Percentiles rank a stretch among this genome's conserved stretches.
Evolutionary conservation across 306 rosid species (phyloP).

Genomic region (Leucaena leucocephala): DNA sequence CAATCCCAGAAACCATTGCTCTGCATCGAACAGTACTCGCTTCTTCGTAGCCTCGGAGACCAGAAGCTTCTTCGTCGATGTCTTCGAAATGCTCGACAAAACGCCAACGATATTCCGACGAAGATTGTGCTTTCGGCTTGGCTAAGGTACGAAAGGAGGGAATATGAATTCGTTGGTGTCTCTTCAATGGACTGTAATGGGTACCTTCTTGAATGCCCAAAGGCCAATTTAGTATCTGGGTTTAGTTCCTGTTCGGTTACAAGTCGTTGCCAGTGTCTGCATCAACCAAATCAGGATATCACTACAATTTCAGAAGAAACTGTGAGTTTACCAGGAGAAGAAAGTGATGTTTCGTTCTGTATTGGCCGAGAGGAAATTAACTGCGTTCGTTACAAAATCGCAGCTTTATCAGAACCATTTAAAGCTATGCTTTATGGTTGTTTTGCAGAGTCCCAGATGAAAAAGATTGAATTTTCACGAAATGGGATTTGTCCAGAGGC

Average conservation of each 20-base stretch:
- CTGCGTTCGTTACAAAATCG: conserved; percentile 61
- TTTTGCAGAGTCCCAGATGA: conserved; percentile 61
- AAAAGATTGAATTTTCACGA: conserved; percentile 61
- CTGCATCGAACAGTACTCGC: conserved; percentile 61
- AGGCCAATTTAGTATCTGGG: conserved; percentile 62
- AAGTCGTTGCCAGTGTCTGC: conserved; percentile 55
- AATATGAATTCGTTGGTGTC: conserved; percentile 69
- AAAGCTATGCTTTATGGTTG: conserved; percentile 74
- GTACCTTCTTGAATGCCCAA: conserved; percentile 69
- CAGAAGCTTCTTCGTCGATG: conserved; percentile 70
- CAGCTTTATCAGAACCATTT: conserved; percentile 65
- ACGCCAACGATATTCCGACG: conserved; percentile 62
- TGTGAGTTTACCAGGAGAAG: conserved; percentile 41
- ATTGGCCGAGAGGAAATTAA: conserved; percentile 59
- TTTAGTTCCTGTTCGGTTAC: conserved; percentile 42
- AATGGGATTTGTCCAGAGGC: conserved; percentile 65
- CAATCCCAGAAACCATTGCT: conserved; percentile 50
- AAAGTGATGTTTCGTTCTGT: conserved; percentile 61
- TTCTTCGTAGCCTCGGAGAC: conserved; percentile 60
- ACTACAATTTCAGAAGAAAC: conserved; percentile 18
- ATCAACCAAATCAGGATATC: conserved; percentile 41
- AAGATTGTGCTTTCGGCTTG: conserved; percentile 83
- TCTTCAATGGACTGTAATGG: conserved; percentile 72
- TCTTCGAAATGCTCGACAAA: conserved; percentile 58
- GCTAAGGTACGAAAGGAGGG: conserved; percentile 78